Evolutionary conservation across 176 grass and related monocot genomes (phyloP), one percentile per base, ranked within the genome.

Genomic region (Guadua angustifolia): DNA sequence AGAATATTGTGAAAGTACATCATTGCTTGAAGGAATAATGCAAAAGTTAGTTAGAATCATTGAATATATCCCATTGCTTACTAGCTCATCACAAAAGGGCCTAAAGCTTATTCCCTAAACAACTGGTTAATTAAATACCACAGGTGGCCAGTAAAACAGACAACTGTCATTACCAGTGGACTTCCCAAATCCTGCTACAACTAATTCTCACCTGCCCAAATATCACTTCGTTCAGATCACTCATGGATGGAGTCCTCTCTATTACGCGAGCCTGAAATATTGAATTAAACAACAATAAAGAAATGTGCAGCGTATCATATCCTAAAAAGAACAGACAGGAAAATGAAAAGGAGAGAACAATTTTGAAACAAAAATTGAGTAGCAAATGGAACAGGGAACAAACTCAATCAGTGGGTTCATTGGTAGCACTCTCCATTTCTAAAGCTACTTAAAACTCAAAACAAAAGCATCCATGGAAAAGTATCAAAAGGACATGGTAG

Each of bases 221-320:
- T 75, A 99, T 85, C 38, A 95, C 74, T 91, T 99, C 96, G 83
- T 99, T 95, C 64, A 99, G 73, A 79, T 99, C 93, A 79, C 96
- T 99, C 93, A 99, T 95, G 69, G 96, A 99, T 67, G 93, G 93
- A 78, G 96, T 95, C 77, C 92, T 99, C 93, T 99, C 91, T 75
- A 99, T 83, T 77, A 99, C 81, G 59, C 78, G 96, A 83, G 96
- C 96, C 96, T 99, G 87, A 72, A 92, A 82, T 62, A 88, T 84
- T 47, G 32, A 52, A 62, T 26, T 40, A 68, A 47, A 47, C 13
- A 73, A 75, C 2, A 56, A 82, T 66, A 38, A 88, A 72, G 51
- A 71, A 46, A 57, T 66, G 72, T 82, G 16, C 6, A 55, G 38
- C 11, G n/a, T 1, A 64, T 18, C 2, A 2, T 75, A 79, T 73